Conservation (phyloP, 192 early-diverging fungal species). For the Backusella psychrophila region DNA sequence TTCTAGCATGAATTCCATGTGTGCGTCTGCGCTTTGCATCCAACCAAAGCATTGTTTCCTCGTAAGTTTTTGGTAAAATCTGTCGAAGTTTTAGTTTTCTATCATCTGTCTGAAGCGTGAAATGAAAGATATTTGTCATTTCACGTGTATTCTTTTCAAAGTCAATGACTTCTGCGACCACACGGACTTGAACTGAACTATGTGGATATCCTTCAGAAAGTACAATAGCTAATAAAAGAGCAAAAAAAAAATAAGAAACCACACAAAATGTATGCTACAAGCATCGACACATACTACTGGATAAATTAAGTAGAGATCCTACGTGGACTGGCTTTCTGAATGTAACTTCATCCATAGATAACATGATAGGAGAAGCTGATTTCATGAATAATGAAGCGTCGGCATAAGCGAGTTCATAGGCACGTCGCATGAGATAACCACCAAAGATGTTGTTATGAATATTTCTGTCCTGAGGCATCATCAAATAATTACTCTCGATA, state of each 20-base stretch:
- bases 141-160: slow-evolving; percentile 50
- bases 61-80: slow-evolving; percentile 81
- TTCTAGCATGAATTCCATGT: not conserved
- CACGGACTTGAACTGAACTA: slow-evolving; percentile 58
- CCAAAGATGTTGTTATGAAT: slow-evolving; percentile 81
- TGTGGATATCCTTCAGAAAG: slow-evolving; percentile 61
- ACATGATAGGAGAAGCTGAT: slow-evolving; percentile 45
- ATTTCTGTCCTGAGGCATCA: slow-evolving; percentile 72
- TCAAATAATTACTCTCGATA: slow-evolving; percentile 64
- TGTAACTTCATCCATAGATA: slow-evolving; percentile 72
- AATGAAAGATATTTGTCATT: slow-evolving; percentile 84
- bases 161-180: slow-evolving; percentile 65
- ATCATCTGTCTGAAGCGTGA: slow-evolving; percentile 59
- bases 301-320: slow-evolving; percentile 69
- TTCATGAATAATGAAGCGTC: slow-evolving; percentile 70
- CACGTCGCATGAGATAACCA: slow-evolving; percentile 73
- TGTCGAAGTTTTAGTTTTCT: slow-evolving; percentile 39
- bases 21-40: slow-evolving; percentile 36
- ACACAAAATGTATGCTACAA: not conserved
- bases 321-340: slow-evolving; percentile 86
- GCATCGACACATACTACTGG: slow-evolving; percentile 34
- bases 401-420: slow-evolving; percentile 81
- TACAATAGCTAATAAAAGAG: slow-evolving; percentile 52
- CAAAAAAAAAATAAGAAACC: not conserved
- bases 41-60: slow-evolving; percentile 75